Percentiles rank a stretch among this genome's conserved stretches.
These are phyloP conservation scores for Cutaneotrichosporon cavernicola DNA, from an alignment of 1,284 basidiomycete genomes.

Conservation along the genomic window DNA sequence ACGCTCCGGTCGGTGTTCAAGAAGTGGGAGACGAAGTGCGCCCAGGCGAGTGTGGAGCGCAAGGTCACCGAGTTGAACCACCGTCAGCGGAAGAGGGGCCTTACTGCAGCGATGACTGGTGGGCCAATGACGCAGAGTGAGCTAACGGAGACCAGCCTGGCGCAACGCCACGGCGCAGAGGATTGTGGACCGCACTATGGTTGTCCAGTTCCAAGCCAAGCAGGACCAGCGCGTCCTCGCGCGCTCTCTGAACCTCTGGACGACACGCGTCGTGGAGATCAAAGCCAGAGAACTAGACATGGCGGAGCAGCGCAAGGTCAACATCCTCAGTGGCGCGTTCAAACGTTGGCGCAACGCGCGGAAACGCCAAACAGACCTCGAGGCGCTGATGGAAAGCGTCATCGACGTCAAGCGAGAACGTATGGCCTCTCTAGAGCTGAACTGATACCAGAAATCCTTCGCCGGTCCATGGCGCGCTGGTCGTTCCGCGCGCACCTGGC, in stretches of 20 bases:
- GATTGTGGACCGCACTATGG: slow-evolving; percentile 15
- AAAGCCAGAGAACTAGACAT: slow-evolving; percentile 45
- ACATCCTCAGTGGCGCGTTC: slow-evolving; percentile 25
- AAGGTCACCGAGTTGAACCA: slow-evolving; percentile 27
- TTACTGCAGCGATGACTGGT: slow-evolving; percentile 7
- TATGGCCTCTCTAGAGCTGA: slow-evolving; percentile 5
- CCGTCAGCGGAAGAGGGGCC: slow-evolving; percentile 11
- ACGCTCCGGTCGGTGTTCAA: slow-evolving; percentile 30
- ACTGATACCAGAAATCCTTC: slow-evolving; percentile 29
- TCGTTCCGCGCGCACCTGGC: slow-evolving; percentile 10
- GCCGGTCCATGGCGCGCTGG: slow-evolving; percentile 34
- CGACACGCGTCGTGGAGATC: slow-evolving; percentile 40
- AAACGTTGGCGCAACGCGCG: slow-evolving; percentile 24
- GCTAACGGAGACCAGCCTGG: slow-evolving; percentile 21
- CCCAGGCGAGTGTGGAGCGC: slow-evolving; percentile 16
- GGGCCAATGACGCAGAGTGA: not conserved
- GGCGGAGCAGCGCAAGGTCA: slow-evolving; percentile 29
- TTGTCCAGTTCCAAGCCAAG: slow-evolving; percentile 22
- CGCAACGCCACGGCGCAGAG: slow-evolving; percentile 19
- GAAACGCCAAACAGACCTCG: slow-evolving; percentile 20
- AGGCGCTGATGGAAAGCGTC: slow-evolving; percentile 30
- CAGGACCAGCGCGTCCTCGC: slow-evolving; percentile 28
- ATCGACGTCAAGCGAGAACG: slow-evolving; percentile 35
- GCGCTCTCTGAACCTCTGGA: slow-evolving; percentile 33
- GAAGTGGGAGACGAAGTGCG: slow-evolving; percentile 30